These are phyloP conservation scores for Thalassiosira pacifica DNA, from an alignment of 352 stramenopile species.

Conservation along the genomic window DNA sequence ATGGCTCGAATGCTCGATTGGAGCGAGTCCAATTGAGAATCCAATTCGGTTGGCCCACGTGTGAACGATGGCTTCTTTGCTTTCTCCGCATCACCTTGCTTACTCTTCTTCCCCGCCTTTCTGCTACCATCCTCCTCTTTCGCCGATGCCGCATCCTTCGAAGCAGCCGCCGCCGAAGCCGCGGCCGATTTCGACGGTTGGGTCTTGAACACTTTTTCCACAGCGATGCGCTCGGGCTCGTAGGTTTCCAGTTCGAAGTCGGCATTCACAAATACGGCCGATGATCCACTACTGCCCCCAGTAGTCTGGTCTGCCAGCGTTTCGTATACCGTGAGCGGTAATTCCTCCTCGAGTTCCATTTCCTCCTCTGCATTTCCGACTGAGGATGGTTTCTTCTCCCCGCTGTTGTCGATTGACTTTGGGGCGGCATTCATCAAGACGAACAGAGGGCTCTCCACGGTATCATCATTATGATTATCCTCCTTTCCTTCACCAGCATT, in stretches of 20 bases:
- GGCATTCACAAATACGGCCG: constrained; percentile 65
- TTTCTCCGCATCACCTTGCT: constrained; percentile 33
- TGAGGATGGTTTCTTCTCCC: constrained; percentile 9
- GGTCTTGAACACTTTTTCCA: constrained; percentile 79
- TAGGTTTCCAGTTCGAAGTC: constrained; percentile 80
- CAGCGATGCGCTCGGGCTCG: constrained; percentile 79
- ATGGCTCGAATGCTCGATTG: constrained; percentile 69
- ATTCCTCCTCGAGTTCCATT: constrained; percentile 40
- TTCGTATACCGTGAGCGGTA: constrained; percentile 53
- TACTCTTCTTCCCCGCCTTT: constrained; percentile 51
- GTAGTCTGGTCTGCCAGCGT: constrained; percentile 15
- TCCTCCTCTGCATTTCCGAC: constrained; percentile 10
- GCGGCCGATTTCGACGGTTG: constrained; percentile 35
- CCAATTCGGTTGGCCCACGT: constrained; percentile 48
- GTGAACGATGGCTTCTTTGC: constrained; percentile 15
- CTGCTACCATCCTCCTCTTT: constrained; percentile 2
- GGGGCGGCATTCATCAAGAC: constrained; percentile 69
- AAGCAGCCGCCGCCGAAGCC: neutral
- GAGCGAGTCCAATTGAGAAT: constrained; percentile 49
- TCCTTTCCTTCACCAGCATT: constrained; percentile 23
- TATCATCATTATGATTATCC: too few species aligned
- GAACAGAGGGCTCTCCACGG: constrained; percentile 51
- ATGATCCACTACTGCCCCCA: too few species aligned
- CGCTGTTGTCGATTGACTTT: constrained; percentile 7
- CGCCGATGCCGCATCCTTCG: neutral